Conservation (phyloP, 2,329 filamentous ascomycete species). For the Celoporthe dispersa region DNA sequence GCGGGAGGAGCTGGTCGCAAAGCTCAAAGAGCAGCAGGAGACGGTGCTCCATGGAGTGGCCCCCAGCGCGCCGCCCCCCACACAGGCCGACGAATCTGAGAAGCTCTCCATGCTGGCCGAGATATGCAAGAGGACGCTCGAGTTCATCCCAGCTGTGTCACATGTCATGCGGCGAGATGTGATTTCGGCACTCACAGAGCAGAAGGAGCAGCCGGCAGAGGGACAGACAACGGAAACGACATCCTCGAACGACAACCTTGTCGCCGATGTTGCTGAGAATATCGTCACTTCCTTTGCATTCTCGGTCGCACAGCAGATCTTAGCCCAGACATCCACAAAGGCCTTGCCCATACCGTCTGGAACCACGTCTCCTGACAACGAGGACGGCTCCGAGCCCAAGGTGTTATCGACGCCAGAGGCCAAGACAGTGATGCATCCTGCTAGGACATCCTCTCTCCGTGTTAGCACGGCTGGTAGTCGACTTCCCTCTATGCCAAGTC, state of each 20-base stretch:
- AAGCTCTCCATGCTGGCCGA: slow-evolving; percentile 83
- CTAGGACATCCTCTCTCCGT: slow-evolving; percentile 65
- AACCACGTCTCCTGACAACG: slow-evolving; percentile 46
- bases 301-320: slow-evolving; percentile 74
- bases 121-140: slow-evolving; percentile 78
- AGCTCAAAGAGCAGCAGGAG: slow-evolving; percentile 66
- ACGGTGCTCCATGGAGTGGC: slow-evolving; percentile 61
- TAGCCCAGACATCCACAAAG: slow-evolving; percentile 74
- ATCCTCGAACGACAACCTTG: slow-evolving; percentile 39
- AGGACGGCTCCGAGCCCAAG: slow-evolving; percentile 62
- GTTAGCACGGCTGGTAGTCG: slow-evolving; percentile 43
- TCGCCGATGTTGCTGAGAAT: slow-evolving; percentile 68
- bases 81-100: slow-evolving; percentile 66
- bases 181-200: slow-evolving; percentile 59
- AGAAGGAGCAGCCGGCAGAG: slow-evolving; percentile 44
- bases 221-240: slow-evolving; percentile 34
- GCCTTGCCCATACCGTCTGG: slow-evolving; percentile 69
- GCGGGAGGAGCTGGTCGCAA: slow-evolving; percentile 64
- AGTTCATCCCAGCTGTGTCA: slow-evolving; percentile 82
- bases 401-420: slow-evolving; percentile 63
- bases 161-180: slow-evolving; percentile 82
- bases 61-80: slow-evolving; percentile 52
- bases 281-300: slow-evolving; percentile 80
- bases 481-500: slow-evolving; percentile 48
- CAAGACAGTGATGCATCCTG: slow-evolving; percentile 73